A percentile compares a stretch with the other conserved stretches of the same genome.
phyloP scores from a whole-genome alignment of 768 basidiomycete genomes.

The Rhodotorula kratochvilovae region DNA sequence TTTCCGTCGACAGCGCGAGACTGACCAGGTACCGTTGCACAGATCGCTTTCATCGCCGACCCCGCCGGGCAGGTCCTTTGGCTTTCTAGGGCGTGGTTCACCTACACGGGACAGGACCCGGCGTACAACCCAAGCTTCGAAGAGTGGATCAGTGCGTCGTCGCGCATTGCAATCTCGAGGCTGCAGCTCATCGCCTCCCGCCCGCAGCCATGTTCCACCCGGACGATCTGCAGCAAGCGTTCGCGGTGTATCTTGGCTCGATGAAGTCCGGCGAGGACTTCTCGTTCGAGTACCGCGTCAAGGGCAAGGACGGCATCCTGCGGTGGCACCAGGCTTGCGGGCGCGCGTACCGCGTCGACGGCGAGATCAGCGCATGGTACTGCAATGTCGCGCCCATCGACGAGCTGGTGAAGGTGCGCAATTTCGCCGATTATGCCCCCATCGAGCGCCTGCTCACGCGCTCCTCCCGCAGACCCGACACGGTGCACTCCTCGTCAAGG shows the following conservation, averaged over 20 bases:
- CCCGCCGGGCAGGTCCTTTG: slow-evolving; percentile 11
- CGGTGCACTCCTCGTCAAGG: slow-evolving; percentile 13
- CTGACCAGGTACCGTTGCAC: too few relatives aligned
- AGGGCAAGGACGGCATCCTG: not conserved
- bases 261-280: slow-evolving; percentile 19
- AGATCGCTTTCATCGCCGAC: slow-evolving; percentile 15
- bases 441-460: too few relatives aligned
- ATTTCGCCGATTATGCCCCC: accelerated
- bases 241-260: slow-evolving; percentile 12
- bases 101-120: slow-evolving; percentile 11
- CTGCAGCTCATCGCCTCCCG: not conserved
- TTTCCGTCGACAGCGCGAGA: too few relatives aligned
- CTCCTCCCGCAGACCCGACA: not conserved
- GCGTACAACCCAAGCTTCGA: not conserved
- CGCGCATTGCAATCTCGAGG: not conserved
- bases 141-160: not conserved
- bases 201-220: slow-evolving; percentile 14
- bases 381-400: slow-evolving; percentile 8
- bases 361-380: slow-evolving; percentile 5
- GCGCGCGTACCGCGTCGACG: not conserved
- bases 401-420: slow-evolving; percentile 2
- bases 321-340: slow-evolving; percentile 22
- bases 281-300: slow-evolving; percentile 30
- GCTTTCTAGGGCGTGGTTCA: slow-evolving; percentile 16
- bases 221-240: slow-evolving; percentile 16